Base-by-base conservation (phyloP, 1,284 basidiomycete genomes). In the Cystobasidiaceae sp. region DNA sequence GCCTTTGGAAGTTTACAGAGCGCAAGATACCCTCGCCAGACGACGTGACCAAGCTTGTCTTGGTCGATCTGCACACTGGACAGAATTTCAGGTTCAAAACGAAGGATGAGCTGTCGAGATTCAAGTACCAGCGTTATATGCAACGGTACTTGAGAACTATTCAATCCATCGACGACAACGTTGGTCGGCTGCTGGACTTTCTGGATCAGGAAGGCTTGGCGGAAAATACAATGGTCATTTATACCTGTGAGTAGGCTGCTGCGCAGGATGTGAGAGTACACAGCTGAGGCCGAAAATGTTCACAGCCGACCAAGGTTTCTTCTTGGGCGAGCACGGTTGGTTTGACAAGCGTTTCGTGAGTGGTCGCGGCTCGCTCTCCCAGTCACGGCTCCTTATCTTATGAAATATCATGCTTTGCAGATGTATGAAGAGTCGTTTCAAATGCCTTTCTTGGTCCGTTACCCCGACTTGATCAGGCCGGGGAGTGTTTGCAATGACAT, bases 271-370 rank as follows among this genome's bases (percentile, higher is more conserved):
- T n/a, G n/a, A n/a, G n/a, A n/a, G n/a, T n/a, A n/a, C n/a, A n/a
- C n/a, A n/a, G n/a, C n/a, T n/a, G n/a, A n/a, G n/a, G n/a, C n/a
- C n/a, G n/a, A n/a, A n/a, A n/a, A n/a, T n/a, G 3, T 23, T 9
- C 4, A 13, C 4, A 13, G 41, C 43, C 57, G 37, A 39, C 56
- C 67, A 70, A 54, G 67, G 67, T 9, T 71, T 71, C 58, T 70
- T 69, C 63, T 54, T 71, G 8, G 69, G 70, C 37, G 71, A 71
- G 32, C 69, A 71, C 58, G 69, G 69, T 30, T 71, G 69, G 71
- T 71, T 71, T 60, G 71, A 71, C 64, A 71, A 71, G 60, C 69
- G 71, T 9, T 71, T 71, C 68, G 37, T 39, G n/a, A 39, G 37
- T 9, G n/a, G n/a, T 9, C 9, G 37, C 9, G 37, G 11, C n/a